A percentile compares a stretch with the other conserved stretches of the same genome.
Evolutionary conservation across 2,329 filamentous ascomycete genomes (phyloP).

Genomic region (Trichocomaceae sp.): DNA sequence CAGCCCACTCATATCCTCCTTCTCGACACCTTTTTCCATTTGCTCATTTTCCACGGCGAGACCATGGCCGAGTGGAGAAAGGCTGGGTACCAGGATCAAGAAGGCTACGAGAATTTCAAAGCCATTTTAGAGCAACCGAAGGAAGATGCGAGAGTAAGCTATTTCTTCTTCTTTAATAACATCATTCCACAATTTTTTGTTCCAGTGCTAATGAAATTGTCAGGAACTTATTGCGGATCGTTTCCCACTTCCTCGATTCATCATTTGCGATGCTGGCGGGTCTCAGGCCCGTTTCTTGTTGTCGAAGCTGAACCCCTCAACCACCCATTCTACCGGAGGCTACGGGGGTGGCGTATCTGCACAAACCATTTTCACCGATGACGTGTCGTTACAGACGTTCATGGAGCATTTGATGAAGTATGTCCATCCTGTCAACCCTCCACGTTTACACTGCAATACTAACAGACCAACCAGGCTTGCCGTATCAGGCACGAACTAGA

Average conservation of each 20-base stretch:
- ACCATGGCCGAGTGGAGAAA: constrained; percentile 98
- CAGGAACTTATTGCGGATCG: constrained; percentile 94
- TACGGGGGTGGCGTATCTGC: constrained; percentile 87
- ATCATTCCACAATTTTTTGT: not conserved
- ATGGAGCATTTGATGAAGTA: constrained; percentile 99
- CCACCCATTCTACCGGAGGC: constrained; percentile 86
- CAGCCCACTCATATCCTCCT: constrained; percentile 89
- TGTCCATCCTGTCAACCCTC: constrained; percentile 29
- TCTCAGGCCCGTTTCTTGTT: constrained; percentile 95
- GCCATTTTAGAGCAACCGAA: constrained; percentile 84
- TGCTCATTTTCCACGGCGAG: constrained; percentile 97
- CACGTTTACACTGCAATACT: constrained; percentile 17
- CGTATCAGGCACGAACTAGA: constrained; percentile 45
- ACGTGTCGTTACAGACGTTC: constrained; percentile 95
- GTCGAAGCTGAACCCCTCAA: constrained; percentile 94
- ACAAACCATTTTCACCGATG: constrained; percentile 98
- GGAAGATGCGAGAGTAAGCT: constrained; percentile 82
- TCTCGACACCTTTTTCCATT: constrained; percentile 98
- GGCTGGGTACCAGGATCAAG: constrained; percentile 94
- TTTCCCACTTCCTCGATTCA: constrained; percentile 96
- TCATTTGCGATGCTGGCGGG: constrained; percentile 96
- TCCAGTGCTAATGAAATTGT: not conserved
- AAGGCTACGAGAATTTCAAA: constrained; percentile 95
- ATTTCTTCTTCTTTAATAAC: not conserved
- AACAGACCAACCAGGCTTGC: constrained; percentile 38